Conservation (phyloP, 257 asterid species). For the Salvia miltiorrhiza region DNA sequence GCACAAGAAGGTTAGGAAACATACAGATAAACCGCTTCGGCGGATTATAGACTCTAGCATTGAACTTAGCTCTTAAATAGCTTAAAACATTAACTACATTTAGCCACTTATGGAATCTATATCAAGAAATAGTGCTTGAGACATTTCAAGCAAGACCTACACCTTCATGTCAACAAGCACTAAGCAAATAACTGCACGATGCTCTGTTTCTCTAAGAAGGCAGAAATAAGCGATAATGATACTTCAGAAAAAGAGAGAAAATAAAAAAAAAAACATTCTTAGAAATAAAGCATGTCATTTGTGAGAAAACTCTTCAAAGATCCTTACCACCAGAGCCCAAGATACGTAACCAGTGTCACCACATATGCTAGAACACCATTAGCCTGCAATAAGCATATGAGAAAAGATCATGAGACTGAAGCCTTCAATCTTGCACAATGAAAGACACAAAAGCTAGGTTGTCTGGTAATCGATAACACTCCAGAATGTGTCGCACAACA, state of each 20-base stretch:
- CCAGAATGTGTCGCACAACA: neutral
- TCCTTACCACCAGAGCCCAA: conserved; percentile 90
- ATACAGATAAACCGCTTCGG: conserved; percentile 9
- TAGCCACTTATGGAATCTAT: neutral
- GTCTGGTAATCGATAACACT: neutral
- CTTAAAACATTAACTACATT: neutral
- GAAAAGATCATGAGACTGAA: conserved; percentile 3
- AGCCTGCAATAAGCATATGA: conserved; percentile 52
- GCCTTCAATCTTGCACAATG: conserved; percentile 4
- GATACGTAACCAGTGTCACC: conserved; percentile 65
- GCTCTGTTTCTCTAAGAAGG: neutral
- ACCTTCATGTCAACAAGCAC: neutral
- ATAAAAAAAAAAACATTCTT: neutral
- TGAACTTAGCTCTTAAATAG: neutral
- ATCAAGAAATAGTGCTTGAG: neutral
- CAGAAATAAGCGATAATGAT: neutral
- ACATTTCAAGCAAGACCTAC: neutral
- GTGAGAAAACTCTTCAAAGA: conserved; percentile 1
- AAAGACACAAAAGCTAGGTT: neutral
- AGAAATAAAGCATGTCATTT: conserved; percentile 9
- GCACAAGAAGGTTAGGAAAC: neutral
- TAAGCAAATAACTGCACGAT: neutral
- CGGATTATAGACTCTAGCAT: conserved; percentile 3
- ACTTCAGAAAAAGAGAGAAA: neutral
- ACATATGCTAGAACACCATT: conserved; percentile 84